Percentiles rank a stretch among this genome's conserved stretches.
Conservation (phyloP, 1,139 yeast genomes). For the Lipomyces yarrowii region DNA sequence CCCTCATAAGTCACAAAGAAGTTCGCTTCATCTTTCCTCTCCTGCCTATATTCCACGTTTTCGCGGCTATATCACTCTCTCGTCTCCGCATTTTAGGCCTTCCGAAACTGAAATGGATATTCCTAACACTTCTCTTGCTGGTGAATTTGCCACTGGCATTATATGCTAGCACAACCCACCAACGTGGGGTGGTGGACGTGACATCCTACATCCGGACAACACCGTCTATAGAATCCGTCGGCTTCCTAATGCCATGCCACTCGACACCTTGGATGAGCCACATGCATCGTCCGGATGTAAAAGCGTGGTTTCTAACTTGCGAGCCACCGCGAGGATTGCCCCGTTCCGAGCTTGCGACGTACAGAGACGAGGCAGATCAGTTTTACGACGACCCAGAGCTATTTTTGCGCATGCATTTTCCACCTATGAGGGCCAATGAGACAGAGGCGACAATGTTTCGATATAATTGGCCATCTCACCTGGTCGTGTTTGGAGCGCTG, state of each 20-base stretch:
- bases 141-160: slow-evolving; percentile 52
- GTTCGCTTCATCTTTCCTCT: slow-evolving; percentile 87
- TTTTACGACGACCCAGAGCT: slow-evolving; percentile 67
- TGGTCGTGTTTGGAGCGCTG: slow-evolving; percentile 71
- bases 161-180: slow-evolving; percentile 69
- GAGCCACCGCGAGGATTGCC: slow-evolving; percentile 71
- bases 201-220: slow-evolving; percentile 55
- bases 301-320: slow-evolving; percentile 81
- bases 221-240: slow-evolving; percentile 55
- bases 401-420: slow-evolving; percentile 55
- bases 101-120: slow-evolving; percentile 1
- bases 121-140: slow-evolving; percentile 33
- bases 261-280: slow-evolving; percentile 95
- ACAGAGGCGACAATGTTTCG: slow-evolving; percentile 24
- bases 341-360: slow-evolving; percentile 45
- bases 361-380: slow-evolving; percentile 84
- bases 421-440: slow-evolving; percentile 37
- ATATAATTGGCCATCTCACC: slow-evolving; percentile 68
- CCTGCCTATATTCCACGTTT: slow-evolving; percentile 66
- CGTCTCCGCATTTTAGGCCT: slow-evolving; percentile 7
- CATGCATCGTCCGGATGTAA: slow-evolving; percentile 60
- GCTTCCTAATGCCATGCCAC: slow-evolving; percentile 92
- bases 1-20: slow-evolving; percentile 80
- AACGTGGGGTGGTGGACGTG: slow-evolving; percentile 80
- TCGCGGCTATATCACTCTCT: slow-evolving; percentile 41